These are phyloP conservation scores for Paraphoma chrysanthemicola DNA, from an alignment of 2,329 filamentous ascomycete species.

Conservation along the genomic window DNA sequence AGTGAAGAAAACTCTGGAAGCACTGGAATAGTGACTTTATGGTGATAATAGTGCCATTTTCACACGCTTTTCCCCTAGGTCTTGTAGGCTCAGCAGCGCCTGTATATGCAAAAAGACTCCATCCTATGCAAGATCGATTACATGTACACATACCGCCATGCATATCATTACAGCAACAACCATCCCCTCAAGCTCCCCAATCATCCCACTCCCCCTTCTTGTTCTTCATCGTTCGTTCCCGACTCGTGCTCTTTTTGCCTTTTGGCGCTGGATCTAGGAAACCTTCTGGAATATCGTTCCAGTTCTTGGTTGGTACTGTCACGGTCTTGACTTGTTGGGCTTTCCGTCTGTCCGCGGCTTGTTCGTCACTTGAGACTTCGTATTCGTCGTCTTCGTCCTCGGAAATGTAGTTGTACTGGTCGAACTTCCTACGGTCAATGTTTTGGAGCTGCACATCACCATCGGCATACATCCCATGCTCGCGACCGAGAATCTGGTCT, in stretches of 20 bases:
- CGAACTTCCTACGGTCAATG: slow-evolving; percentile 46
- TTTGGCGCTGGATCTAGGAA: slow-evolving; percentile 43
- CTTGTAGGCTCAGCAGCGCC: not conserved
- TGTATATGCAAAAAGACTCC: not conserved
- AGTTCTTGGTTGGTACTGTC: slow-evolving; percentile 44
- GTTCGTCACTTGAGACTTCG: slow-evolving; percentile 42
- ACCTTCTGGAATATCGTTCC: slow-evolving; percentile 59
- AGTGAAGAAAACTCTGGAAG: no score
- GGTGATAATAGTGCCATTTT: not conserved
- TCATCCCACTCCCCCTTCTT: slow-evolving; percentile 40
- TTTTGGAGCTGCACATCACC: slow-evolving; percentile 51
- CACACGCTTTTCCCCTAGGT: not conserved
- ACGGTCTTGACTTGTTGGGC: slow-evolving; percentile 20
- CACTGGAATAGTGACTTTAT: no score
- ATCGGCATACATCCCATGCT: slow-evolving; percentile 44
- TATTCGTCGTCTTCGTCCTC: slow-evolving; percentile 49
- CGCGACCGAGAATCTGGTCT: slow-evolving; percentile 50
- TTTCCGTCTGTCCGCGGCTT: slow-evolving; percentile 26
- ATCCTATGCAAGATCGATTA: slow-evolving; percentile 16
- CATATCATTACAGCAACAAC: slow-evolving; percentile 9
- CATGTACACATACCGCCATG: slow-evolving; percentile 20
- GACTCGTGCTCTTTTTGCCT: slow-evolving; percentile 34
- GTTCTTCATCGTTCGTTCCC: slow-evolving; percentile 33
- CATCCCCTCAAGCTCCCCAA: slow-evolving; percentile 17
- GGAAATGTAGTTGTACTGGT: slow-evolving; percentile 46